Evolutionary conservation across 192 early-diverging fungal genomes (phyloP), one percentile per base, ranked within the genome.

Genomic region (Backusella australiensis): DNA sequence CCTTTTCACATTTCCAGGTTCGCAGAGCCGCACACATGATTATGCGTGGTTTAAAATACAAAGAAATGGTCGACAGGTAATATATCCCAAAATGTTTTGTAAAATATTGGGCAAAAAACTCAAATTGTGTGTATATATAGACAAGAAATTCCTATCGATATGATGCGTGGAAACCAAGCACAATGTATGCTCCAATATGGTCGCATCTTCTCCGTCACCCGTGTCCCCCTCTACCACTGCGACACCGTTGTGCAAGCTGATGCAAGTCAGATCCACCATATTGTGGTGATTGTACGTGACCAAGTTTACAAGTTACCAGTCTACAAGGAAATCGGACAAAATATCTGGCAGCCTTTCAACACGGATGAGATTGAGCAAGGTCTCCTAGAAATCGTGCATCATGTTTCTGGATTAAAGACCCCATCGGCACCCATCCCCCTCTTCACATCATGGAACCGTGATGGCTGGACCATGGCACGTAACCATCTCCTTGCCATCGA

Each of bases 121-220:
- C 7, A 21, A 26, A 26, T 59, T 34, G 14, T 34, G 2, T 71
- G 49, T 4, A 26, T 49, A 29, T 26, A 1, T 75, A 89, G 84
- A 34, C 76, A 86, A 72, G 75, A 78, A n/a, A 23, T 95, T 41
- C 91, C 92, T 0, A 73, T 90, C 14, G 94, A 95, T 23, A 86
- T 80, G 77, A 26, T 71, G 65, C 92, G 89, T 12, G 88, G 86
- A 69, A 83, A 82, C 1, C 90, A 92, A 8, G 86, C 93, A 7
- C 81, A 91, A 42, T 94, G 94, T 80, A 96, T 97, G 95, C 75
- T 92, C 78, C 96, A 97, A 82, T 97, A 96, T 81, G 84, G 86
- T 36, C 79, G 90, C 42, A 71, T 93, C 17, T 93, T 94, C 79
- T 94, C 94, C 1, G 84, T 93, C 70, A 95, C 94, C 1, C 89